Conservation (phyloP, 1,139 yeast species). For the Debaryomycetaceae sp. region DNA sequence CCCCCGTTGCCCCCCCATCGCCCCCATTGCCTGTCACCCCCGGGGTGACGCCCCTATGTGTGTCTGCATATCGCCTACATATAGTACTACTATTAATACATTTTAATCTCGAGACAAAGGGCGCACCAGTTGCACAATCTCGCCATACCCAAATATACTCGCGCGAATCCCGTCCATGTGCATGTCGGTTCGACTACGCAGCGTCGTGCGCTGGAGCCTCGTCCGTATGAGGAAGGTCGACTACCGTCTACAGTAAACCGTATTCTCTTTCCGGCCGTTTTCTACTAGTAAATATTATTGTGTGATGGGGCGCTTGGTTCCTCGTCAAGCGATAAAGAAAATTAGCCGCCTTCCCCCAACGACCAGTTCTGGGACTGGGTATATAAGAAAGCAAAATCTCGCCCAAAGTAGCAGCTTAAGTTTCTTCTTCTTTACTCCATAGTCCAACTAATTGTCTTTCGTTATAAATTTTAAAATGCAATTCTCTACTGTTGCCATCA, state of each 20-base stretch:
- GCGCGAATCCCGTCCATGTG: background rate
- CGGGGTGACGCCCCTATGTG: no score
- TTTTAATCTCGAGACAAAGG: background rate
- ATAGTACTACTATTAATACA: background rate
- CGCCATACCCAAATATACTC: background rate
- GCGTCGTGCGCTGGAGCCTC: no score
- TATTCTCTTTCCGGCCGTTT: background rate
- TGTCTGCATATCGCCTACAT: no score
- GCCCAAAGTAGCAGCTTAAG: background rate
- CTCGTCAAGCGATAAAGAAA: background rate
- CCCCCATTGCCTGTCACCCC: no score
- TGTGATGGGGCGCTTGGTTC: background rate
- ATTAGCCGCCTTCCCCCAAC: background rate
- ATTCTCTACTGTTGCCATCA: conserved; percentile 46
- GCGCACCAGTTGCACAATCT: background rate
- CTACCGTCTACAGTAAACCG: background rate
- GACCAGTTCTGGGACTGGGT: background rate
- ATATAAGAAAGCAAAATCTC: background rate
- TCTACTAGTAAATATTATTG: background rate
- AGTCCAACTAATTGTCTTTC: conserved; percentile 29
- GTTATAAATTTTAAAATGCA: conserved; percentile 30
- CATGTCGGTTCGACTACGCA: background rate
- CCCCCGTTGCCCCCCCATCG: no score
- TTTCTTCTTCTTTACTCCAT: conserved; percentile 7
- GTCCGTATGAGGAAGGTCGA: background rate